These are phyloP conservation scores for Leucogyrophana mollusca DNA, from an alignment of 768 basidiomycete species.

Conservation along the genomic window DNA sequence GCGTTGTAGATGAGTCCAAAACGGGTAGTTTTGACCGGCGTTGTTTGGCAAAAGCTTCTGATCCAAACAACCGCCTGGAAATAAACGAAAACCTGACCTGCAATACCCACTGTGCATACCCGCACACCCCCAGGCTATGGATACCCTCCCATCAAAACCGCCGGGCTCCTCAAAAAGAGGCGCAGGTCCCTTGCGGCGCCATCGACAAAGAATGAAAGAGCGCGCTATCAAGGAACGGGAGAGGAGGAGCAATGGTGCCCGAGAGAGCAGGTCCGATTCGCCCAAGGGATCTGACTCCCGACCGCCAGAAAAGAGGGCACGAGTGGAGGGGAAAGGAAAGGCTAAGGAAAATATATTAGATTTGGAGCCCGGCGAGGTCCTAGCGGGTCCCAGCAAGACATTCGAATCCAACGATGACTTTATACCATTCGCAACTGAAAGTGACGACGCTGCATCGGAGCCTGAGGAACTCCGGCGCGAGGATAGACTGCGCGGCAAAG, in stretches of 20 bases:
- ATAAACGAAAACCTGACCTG: too few relatives aligned
- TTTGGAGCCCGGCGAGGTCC: slow-evolving; percentile 10
- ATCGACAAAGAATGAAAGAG: neutral
- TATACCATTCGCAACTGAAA: slow-evolving; percentile 21
- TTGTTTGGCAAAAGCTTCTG: slow-evolving; percentile 25
- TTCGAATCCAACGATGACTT: slow-evolving; percentile 30
- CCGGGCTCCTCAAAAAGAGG: slow-evolving; percentile 10
- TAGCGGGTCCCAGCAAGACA: slow-evolving; percentile 9
- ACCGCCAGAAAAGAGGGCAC: slow-evolving; percentile 16
- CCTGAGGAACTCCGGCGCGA: slow-evolving; percentile 9
- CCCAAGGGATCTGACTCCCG: slow-evolving; percentile 5
- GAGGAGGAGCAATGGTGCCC: slow-evolving; percentile 1
- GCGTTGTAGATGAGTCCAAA: too few relatives aligned
- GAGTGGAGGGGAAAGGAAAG: slow-evolving; percentile 12
- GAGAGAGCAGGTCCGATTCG: slow-evolving; percentile 1
- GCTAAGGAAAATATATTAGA: slow-evolving; percentile 13
- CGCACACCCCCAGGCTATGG: slow-evolving; percentile 11
- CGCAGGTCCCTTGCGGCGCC: neutral
- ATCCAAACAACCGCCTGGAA: slow-evolving; percentile 28
- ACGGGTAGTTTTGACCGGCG: neutral
- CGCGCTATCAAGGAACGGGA: neutral
- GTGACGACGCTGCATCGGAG: slow-evolving; percentile 13
- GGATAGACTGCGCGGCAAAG: slow-evolving; percentile 19
- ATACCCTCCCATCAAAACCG: slow-evolving; percentile 17
- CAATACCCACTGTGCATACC: neutral